Percentiles rank a stretch among this genome's conserved stretches.
Conservation (phyloP, 2,329 filamentous ascomycete species). For the Allantophomopsis cytisporea region DNA sequence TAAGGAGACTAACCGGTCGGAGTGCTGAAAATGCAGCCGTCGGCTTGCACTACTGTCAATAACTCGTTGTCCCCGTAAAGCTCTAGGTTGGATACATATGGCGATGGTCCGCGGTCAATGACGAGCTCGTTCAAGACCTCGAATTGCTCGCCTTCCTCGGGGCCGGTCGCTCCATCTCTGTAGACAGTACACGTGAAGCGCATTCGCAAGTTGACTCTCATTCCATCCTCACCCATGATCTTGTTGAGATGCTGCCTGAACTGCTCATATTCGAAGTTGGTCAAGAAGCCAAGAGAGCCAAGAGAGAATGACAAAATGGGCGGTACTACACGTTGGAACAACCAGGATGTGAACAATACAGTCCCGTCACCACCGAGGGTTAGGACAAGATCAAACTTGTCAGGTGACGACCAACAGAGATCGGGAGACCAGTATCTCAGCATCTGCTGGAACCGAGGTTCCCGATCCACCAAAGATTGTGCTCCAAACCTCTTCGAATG, state of each 20-base stretch:
- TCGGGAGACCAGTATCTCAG: constrained; percentile 94
- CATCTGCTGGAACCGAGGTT: constrained; percentile 69
- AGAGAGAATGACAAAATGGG: constrained; percentile 76
- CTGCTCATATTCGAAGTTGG: constrained; percentile 73
- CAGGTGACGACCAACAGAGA: constrained; percentile 83
- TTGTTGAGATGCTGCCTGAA: constrained; percentile 80
- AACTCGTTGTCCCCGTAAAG: constrained; percentile 92
- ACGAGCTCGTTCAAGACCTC: constrained; percentile 98
- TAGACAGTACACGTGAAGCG: constrained; percentile 97
- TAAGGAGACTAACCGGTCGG: constrained; percentile 52
- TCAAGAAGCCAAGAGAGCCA: constrained; percentile 78
- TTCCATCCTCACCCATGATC: constrained; percentile 87
- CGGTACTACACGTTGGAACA: constrained; percentile 82
- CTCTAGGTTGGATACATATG: constrained; percentile 94
- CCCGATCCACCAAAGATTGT: constrained; percentile 54
- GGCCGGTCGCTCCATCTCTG: constrained; percentile 46
- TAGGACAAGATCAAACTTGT: constrained; percentile 89
- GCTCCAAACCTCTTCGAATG: constrained; percentile 81
- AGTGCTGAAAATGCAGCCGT: constrained; percentile 95
- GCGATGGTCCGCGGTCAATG: constrained; percentile 91
- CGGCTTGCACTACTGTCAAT: constrained; percentile 88
- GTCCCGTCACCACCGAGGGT: constrained; percentile 81
- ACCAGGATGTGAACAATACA: constrained; percentile 78
- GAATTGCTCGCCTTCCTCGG: constrained; percentile 89
- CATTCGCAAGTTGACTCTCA: constrained; percentile 97